Conservation (phyloP, 2,329 filamentous ascomycete species). For the Alternaria dauci region DNA sequence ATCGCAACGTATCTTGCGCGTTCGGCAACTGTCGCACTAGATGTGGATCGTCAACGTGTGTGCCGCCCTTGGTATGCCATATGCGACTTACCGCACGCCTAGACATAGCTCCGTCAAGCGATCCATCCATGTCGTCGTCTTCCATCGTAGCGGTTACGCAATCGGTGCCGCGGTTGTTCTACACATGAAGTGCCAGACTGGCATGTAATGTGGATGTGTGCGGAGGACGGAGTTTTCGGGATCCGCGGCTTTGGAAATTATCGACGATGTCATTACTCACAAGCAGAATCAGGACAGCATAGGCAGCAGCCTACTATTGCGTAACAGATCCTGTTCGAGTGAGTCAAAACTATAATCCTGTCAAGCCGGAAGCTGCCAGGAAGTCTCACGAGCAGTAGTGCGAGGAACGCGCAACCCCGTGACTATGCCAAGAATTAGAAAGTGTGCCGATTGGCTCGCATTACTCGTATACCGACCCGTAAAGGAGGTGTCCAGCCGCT, state of each 20-base stretch:
- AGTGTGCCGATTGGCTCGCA: slow-evolving; percentile 5
- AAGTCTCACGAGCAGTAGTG: not conserved
- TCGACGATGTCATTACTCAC: slow-evolving; percentile 27
- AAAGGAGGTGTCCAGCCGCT: not conserved
- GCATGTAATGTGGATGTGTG: slow-evolving; percentile 14
- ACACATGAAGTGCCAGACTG: slow-evolving; percentile 25
- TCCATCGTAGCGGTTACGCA: slow-evolving; percentile 37
- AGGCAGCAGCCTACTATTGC: not conserved
- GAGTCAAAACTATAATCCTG: not conserved
- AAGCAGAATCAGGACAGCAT: not conserved
- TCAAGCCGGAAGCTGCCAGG: not conserved
- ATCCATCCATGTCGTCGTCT: slow-evolving; percentile 41
- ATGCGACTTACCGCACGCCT: slow-evolving; percentile 42
- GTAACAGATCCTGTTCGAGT: not conserved
- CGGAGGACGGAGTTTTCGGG: slow-evolving; percentile 27
- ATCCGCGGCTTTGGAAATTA: slow-evolving; percentile 15
- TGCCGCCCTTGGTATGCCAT: not conserved
- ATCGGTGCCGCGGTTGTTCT: slow-evolving; percentile 19
- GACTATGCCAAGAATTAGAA: slow-evolving; percentile 8
- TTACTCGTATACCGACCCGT: slow-evolving; percentile 5
- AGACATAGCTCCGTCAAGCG: slow-evolving; percentile 34
- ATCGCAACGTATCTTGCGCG: slow-evolving; percentile 49
- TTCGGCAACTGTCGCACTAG: slow-evolving; percentile 48
- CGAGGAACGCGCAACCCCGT: slow-evolving; percentile 15
- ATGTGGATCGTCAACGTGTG: slow-evolving; percentile 11